Evolutionary conservation across 2,329 filamentous ascomycete genomes (phyloP).

Genomic region (Apiospora kogelbergensis): DNA sequence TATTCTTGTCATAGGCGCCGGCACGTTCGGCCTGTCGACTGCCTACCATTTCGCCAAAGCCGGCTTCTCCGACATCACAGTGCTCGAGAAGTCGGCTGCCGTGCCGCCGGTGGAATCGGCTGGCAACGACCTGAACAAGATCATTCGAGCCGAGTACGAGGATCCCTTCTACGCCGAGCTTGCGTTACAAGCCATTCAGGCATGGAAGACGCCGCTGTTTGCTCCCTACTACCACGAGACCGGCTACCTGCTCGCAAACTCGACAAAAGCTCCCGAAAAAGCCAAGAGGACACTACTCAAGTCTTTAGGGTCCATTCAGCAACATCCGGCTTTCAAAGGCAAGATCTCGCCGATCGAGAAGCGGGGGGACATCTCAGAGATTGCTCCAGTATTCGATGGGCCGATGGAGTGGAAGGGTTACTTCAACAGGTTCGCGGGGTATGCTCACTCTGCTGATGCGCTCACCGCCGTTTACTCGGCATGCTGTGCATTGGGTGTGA

Average conservation of each 20-base stretch:
- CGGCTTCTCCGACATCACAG: slow-evolving; percentile 50
- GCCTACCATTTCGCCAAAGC: slow-evolving; percentile 61
- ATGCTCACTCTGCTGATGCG: slow-evolving; percentile 55
- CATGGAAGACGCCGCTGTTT: slow-evolving; percentile 47
- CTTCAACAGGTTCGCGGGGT: slow-evolving; percentile 56
- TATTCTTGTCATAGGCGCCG: slow-evolving; percentile 60
- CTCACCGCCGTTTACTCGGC: slow-evolving; percentile 46
- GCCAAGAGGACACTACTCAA: slow-evolving; percentile 45
- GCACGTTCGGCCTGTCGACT: slow-evolving; percentile 65
- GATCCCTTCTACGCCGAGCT: slow-evolving; percentile 63
- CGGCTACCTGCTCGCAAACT: slow-evolving; percentile 37
- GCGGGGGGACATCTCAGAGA: slow-evolving; percentile 39
- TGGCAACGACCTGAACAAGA: slow-evolving; percentile 74
- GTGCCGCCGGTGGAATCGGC: slow-evolving; percentile 55
- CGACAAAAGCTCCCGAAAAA: slow-evolving; percentile 31
- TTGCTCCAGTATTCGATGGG: slow-evolving; percentile 49
- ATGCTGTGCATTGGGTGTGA: slow-evolving; percentile 32
- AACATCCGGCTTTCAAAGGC: slow-evolving; percentile 38
- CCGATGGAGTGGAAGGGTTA: slow-evolving; percentile 54
- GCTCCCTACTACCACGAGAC: slow-evolving; percentile 49
- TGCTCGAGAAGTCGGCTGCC: slow-evolving; percentile 56
- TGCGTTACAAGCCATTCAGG: slow-evolving; percentile 63
- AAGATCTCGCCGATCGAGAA: slow-evolving; percentile 39
- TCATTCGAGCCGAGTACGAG: slow-evolving; percentile 68
- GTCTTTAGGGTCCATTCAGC: slow-evolving; percentile 39